Evolutionary conservation across 2,329 filamentous ascomycete species (phyloP).

Genomic region (Fusarium mexicanum): DNA sequence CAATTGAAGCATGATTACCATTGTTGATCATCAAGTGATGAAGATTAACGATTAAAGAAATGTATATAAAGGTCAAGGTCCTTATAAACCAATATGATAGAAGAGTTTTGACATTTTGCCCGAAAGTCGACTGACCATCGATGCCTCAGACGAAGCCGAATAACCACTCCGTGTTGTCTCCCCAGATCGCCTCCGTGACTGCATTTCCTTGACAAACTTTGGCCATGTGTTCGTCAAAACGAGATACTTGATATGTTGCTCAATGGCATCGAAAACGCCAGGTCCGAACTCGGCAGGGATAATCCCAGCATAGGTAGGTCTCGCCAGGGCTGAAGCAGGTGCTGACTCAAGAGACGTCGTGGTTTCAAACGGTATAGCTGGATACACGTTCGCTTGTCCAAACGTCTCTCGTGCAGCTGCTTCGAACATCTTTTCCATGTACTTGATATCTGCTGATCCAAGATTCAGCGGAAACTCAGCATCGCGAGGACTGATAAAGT

Average conservation of each 20-base stretch:
- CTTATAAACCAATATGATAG: neutral
- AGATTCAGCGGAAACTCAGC: neutral
- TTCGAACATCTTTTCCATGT: neutral
- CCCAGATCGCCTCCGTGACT: neutral
- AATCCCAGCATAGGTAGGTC: neutral
- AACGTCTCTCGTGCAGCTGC: neutral
- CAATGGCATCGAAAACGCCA: neutral
- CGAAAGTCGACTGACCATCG: neutral
- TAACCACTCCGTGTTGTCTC: neutral
- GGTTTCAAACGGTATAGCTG: neutral
- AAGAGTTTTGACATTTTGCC: neutral
- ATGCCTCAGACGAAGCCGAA: neutral
- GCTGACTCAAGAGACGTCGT: neutral
- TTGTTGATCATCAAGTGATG: neutral
- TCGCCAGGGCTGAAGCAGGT: neutral
- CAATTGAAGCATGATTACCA: neutral
- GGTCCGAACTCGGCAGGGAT: neutral
- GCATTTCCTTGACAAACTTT: neutral
- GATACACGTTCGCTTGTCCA: neutral
- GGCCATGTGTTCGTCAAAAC: neutral
- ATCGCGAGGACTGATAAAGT: neutral
- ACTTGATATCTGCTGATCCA: neutral
- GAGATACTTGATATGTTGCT: neutral
- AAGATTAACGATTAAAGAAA: neutral
- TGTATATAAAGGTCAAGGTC: neutral